Conservation (phyloP, 805 yeast species). For the Pichia heedii region DNA sequence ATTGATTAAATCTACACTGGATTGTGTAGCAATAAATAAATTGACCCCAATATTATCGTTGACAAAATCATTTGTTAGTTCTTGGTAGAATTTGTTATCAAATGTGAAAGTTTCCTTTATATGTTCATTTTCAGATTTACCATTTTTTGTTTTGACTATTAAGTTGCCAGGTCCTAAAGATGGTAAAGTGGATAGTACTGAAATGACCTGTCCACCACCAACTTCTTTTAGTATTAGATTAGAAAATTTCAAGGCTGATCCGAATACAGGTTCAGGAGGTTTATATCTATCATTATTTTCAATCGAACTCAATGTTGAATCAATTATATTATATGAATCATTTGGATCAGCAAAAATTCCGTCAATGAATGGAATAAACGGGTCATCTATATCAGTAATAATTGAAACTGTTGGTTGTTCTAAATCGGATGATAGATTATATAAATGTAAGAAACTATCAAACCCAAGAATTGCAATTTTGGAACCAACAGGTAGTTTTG, state of each 20-base stretch:
- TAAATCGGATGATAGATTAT: constrained; percentile 49
- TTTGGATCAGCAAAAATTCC: constrained; percentile 78
- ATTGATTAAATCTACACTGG: constrained; percentile 62
- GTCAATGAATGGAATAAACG: constrained; percentile 68
- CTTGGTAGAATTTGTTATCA: constrained; percentile 51
- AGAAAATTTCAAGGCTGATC: constrained; percentile 70
- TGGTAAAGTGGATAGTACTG: constrained; percentile 62
- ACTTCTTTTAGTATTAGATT: constrained; percentile 45
- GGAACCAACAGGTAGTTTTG: constrained; percentile 31
- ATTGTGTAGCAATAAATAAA: constrained; percentile 56
- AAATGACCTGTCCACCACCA: constrained; percentile 81
- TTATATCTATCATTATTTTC: constrained; percentile 38
- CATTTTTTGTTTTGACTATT: constrained; percentile 30
- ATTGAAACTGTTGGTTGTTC: constrained; percentile 51
- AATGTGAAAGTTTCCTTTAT: constrained; percentile 46
- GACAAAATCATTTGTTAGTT: constrained; percentile 48
- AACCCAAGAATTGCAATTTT: constrained; percentile 67
- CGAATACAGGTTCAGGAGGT: constrained; percentile 59
- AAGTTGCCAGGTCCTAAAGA: constrained; percentile 73
- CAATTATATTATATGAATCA: constrained; percentile 55
- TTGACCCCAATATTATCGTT: constrained; percentile 64
- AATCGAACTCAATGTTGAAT: constrained; percentile 54
- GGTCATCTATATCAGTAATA: constrained; percentile 63
- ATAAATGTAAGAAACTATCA: constrained; percentile 66
- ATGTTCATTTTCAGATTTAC: constrained; percentile 31